Percentiles rank a stretch among this genome's conserved stretches.
phyloP scores from a whole-genome alignment of 1,284 basidiomycete genomes.

The Gomphus sp. region DNA sequence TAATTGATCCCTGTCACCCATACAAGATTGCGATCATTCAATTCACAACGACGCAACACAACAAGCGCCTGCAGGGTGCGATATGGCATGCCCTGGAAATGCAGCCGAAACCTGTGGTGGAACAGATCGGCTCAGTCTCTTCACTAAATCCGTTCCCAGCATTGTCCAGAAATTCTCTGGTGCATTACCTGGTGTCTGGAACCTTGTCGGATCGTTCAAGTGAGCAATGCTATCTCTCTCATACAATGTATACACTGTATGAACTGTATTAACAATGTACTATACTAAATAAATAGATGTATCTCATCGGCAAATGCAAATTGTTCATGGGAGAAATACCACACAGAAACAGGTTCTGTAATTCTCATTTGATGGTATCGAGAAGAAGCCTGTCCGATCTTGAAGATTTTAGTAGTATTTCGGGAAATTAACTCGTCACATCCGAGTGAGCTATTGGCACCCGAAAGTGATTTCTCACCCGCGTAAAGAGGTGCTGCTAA shows the following conservation, averaged over 20 bases:
- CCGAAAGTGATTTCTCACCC: no score
- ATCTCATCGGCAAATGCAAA: no score
- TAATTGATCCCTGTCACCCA: not conserved
- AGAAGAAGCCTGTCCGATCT: no score
- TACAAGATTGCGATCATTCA: not conserved
- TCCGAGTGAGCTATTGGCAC: no score
- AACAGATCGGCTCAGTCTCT: not conserved
- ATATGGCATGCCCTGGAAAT: not conserved
- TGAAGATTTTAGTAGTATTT: no score
- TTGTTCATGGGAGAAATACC: no score
- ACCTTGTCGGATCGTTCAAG: constrained; percentile 8
- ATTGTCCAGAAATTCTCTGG: not conserved
- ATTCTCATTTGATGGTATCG: no score
- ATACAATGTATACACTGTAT: not conserved
- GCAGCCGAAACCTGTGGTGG: not conserved
- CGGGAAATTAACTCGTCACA: no score
- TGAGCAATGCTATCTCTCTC: not conserved
- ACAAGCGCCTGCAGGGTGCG: not conserved
- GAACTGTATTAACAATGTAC: not conserved
- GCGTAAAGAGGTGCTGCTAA: no score
- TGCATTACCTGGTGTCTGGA: constrained; percentile 6
- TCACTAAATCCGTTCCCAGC: not conserved
- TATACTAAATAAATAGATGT: no score
- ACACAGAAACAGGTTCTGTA: no score
- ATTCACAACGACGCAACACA: constrained; percentile 1